Evolutionary conservation across 805 yeast genomes (phyloP).

Genomic region (Tetrapisispora phaffii): DNA sequence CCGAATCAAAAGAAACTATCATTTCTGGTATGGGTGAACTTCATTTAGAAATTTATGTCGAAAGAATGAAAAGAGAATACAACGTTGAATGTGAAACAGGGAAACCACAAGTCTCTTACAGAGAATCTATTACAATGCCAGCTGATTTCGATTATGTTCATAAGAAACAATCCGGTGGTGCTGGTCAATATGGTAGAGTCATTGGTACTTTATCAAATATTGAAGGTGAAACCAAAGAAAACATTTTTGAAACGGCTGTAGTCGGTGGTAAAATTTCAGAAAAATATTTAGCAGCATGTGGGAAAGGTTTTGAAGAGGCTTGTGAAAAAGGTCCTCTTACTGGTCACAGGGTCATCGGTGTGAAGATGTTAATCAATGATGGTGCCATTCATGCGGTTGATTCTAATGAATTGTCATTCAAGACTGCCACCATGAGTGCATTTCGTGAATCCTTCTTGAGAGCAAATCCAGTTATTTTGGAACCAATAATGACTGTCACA

Average conservation of each 20-base stretch:
- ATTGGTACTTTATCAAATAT: constrained; percentile 68
- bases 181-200: constrained; percentile 97
- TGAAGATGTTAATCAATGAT: constrained; percentile 85
- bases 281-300: constrained; percentile 87
- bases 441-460: constrained; percentile 82
- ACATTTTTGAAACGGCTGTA: constrained; percentile 73
- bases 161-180: constrained; percentile 98
- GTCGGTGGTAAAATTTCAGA: constrained; percentile 97
- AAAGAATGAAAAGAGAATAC: constrained; percentile 95
- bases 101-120: constrained; percentile 94
- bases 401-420: constrained; percentile 90
- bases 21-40: constrained; percentile 96
- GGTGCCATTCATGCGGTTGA: constrained; percentile 97
- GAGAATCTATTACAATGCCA: constrained; percentile 75
- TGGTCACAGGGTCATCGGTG: constrained; percentile 91
- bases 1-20: constrained; percentile 81
- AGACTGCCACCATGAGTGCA: constrained; percentile 85
- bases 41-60: constrained; percentile 94
- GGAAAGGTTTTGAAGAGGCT: constrained; percentile 90
- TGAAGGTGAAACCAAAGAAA: constrained; percentile 43
- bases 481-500: constrained; percentile 91
- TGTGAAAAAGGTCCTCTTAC: constrained; percentile 93
- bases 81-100: constrained; percentile 93
- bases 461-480: constrained; percentile 80
- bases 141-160: constrained; percentile 86